Base-by-base conservation (phyloP, 1,284 basidiomycete species). In the Ceratobasidium sp. region DNA sequence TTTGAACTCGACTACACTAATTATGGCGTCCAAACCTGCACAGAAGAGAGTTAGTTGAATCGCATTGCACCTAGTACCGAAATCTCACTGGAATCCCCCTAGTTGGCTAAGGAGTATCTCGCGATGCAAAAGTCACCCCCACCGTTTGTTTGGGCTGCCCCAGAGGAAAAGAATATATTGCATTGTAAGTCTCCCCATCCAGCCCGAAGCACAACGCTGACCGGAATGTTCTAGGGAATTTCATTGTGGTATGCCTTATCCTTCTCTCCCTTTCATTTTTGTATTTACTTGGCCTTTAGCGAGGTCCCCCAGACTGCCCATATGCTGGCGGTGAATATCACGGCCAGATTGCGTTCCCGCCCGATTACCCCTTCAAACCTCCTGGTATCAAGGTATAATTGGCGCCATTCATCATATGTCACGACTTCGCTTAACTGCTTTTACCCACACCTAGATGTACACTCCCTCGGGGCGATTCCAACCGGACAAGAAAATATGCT, bases 161-260 rank as follows among this genome's bases (percentile, higher is more conserved):
- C 95, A 33, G 94, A 96, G 77, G 95, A 97, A 86, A 96, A 95
- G 88, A 96, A 98, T 81, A 95, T 97, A 76, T 82, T 97, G 56
- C 91, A 84, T 71, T 94, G 91, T 93, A 78, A 80, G 91, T 74
- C 42, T 66, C n/a, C 54, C 30, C 53, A 9, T 77, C 76, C 64
- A 73, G 23, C 42, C 38, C 42, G 12, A 56, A 51, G 60, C 18
- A 72, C 59, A 56, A 44, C 59, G 51, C 53, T 44, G 58, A 25
- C 23, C 44, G 36, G 30, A 42, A 42, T 62, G 77, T 64, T 75
- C 46, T 51, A 96, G 94, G 94, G 94, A 93, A 95, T 81, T 96
- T 88, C 81, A 89, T 96, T 79, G 92, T 96, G 78, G 94, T 95
- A 79, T 76, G 85, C 77, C 54, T 59, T 73, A 74, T 75, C 71